Conservation (phyloP, 345 rosid genomes). For the Combretum micranthum region DNA sequence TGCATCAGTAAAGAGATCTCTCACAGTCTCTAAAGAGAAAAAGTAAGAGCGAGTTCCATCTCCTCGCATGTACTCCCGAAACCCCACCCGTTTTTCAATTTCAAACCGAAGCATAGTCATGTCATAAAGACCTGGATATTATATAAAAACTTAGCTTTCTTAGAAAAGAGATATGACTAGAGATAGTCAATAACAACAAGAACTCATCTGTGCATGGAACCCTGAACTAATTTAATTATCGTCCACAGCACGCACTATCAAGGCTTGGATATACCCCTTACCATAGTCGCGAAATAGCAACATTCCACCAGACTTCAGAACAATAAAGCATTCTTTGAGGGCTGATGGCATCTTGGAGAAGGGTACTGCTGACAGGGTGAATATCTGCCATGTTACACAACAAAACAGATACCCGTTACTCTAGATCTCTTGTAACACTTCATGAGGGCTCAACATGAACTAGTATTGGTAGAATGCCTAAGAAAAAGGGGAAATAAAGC, state of each 20-base stretch:
- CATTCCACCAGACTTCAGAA: conserved; percentile 75
- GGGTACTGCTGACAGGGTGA: conserved; percentile 85
- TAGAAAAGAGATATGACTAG: no score
- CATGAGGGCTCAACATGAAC: no score
- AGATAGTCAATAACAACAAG: no score
- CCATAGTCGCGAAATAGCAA: conserved; percentile 87
- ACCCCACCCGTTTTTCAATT: conserved; percentile 59
- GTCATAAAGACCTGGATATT: conserved; percentile 71
- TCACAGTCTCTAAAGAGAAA: conserved; percentile 57
- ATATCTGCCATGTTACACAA: conserved; percentile 36
- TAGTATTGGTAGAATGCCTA: no score
- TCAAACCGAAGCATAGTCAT: conserved; percentile 90
- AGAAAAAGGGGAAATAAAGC: no score
- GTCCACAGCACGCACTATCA: no score
- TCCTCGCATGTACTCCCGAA: conserved; percentile 65
- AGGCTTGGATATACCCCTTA: conserved; percentile 18
- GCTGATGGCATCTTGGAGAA: conserved; percentile 54
- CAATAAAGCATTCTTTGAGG: conserved; percentile 52
- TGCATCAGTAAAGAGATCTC: conserved; percentile 49
- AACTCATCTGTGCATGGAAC: no score
- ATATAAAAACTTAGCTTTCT: conserved; percentile 2
- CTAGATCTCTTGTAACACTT: no score
- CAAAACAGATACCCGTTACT: no score
- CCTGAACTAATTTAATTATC: no score
- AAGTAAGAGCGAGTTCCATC: conserved; percentile 90